Evolutionary conservation across 495 filamentous ascomycete species (phyloP).

Genomic region (Penicillium nucicola): DNA sequence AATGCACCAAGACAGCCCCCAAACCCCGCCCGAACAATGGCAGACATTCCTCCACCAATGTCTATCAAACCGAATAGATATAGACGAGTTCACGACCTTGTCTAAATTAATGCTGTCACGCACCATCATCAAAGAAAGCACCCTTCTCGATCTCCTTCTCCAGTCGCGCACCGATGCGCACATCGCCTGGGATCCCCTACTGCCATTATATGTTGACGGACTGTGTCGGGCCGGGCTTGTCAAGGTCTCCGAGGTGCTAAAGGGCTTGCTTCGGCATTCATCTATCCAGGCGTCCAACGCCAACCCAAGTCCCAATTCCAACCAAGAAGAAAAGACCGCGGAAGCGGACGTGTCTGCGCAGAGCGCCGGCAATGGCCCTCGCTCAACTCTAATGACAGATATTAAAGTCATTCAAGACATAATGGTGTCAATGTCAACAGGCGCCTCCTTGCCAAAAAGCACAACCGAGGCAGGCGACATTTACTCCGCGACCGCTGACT

Average conservation of each 20-base stretch:
- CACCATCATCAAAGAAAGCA: slow-evolving; percentile 28
- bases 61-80: slow-evolving; percentile 42
- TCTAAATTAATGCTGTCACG: slow-evolving; percentile 31
- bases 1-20: slow-evolving; percentile 23
- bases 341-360: no score
- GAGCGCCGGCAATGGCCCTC: not conserved
- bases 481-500: slow-evolving; percentile 34
- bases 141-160: slow-evolving; percentile 59
- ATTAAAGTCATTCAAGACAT: slow-evolving; percentile 45
- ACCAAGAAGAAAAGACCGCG: not conserved
- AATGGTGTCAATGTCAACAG: slow-evolving; percentile 39
- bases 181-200: slow-evolving; percentile 59
- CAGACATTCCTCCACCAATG: slow-evolving; percentile 41
- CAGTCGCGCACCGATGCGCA: slow-evolving; percentile 46
- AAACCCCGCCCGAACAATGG: slow-evolving; percentile 34
- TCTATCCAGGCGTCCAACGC: slow-evolving; percentile 25
- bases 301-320: not conserved
- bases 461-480: slow-evolving; percentile 31
- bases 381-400: slow-evolving; percentile 43
- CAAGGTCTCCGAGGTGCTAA: slow-evolving; percentile 54
- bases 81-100: slow-evolving; percentile 39
- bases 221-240: slow-evolving; percentile 53
- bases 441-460: slow-evolving; percentile 24
- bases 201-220: slow-evolving; percentile 60
- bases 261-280: slow-evolving; percentile 59